Conservation (phyloP, 106 monocot genomes). For the Phalaenopsis equestris region DNA sequence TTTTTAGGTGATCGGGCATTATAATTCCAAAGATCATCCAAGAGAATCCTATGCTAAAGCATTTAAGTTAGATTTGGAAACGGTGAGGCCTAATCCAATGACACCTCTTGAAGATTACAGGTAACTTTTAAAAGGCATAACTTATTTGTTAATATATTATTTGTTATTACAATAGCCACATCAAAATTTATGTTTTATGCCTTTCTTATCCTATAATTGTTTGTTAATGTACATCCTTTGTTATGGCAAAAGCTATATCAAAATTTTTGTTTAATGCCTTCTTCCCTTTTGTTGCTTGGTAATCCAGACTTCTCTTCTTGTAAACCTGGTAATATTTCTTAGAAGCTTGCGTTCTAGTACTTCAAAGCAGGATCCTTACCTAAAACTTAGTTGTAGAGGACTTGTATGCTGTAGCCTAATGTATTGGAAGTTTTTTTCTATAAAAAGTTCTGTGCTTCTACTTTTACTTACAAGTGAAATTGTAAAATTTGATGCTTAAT, state of each 20-base stretch:
- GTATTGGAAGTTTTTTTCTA: not conserved
- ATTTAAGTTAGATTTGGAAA: conserved; percentile 79
- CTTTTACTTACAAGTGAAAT: not conserved
- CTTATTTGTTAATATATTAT: not conserved
- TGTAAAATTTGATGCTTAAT: not conserved
- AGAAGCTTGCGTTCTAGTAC: not conserved
- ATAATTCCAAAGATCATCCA: conserved; percentile 61
- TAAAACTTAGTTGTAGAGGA: conserved; percentile 2
- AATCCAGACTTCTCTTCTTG: not conserved
- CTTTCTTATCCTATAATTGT: not conserved
- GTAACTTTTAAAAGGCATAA: conserved; percentile 17
- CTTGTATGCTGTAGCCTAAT: not conserved
- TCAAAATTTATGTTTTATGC: not conserved
- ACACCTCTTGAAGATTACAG: conserved; percentile 96
- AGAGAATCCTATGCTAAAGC: conserved; percentile 83
- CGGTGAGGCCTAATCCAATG: conserved; percentile 74
- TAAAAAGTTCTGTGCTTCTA: not conserved
- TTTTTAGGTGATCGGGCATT: conserved; percentile 70
- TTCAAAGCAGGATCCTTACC: not conserved
- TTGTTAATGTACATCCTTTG: not conserved
- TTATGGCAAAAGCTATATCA: not conserved
- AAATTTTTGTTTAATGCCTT: not conserved
- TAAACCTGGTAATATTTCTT: not conserved
- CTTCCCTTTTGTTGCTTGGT: not conserved
- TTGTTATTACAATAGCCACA: not conserved